These are phyloP conservation scores for Podospora fimiseda DNA, from an alignment of 495 filamentous ascomycete genomes.

Conservation along the genomic window DNA sequence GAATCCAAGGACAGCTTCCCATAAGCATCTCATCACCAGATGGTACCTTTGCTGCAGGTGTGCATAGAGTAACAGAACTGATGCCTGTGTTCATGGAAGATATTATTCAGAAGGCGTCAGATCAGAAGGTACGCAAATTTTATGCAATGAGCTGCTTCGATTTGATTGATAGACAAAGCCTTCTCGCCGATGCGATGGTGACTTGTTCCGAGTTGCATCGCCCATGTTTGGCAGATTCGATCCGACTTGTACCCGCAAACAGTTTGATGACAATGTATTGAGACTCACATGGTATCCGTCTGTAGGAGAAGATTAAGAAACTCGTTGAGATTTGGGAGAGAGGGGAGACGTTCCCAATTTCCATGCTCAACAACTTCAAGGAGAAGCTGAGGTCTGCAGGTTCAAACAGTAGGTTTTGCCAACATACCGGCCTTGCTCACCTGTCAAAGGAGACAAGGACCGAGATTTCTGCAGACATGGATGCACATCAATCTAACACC, in stretches of 20 bases:
- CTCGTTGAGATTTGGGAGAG: slow-evolving; percentile 98
- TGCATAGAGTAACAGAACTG: slow-evolving; percentile 93
- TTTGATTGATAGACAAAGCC: slow-evolving; percentile 4
- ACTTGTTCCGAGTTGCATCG: neutral
- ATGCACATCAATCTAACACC: slow-evolving; percentile 25
- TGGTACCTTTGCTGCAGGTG: slow-evolving; percentile 90
- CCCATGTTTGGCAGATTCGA: slow-evolving; percentile 5
- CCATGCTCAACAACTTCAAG: slow-evolving; percentile 81
- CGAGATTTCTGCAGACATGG: neutral
- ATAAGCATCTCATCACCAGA: slow-evolving; percentile 69
- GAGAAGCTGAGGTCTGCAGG: slow-evolving; percentile 63
- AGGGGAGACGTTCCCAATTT: slow-evolving; percentile 77
- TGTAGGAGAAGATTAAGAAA: slow-evolving; percentile 94
- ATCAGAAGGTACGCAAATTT: slow-evolving; percentile 89
- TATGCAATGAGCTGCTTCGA: slow-evolving; percentile 9
- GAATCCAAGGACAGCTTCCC: slow-evolving; percentile 68
- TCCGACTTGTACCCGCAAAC: slow-evolving; percentile 5
- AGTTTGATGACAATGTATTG: slow-evolving; percentile 18
- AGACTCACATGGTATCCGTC: slow-evolving; percentile 33
- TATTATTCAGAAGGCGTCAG: slow-evolving; percentile 79
- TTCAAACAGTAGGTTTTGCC: slow-evolving; percentile 56
- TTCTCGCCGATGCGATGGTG: neutral
- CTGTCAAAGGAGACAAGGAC: neutral
- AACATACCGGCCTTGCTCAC: neutral
- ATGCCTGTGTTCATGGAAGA: slow-evolving; percentile 92